These are phyloP conservation scores for Erodium moschatum DNA, from an alignment of 441 rosid species.

Conservation along the genomic window DNA sequence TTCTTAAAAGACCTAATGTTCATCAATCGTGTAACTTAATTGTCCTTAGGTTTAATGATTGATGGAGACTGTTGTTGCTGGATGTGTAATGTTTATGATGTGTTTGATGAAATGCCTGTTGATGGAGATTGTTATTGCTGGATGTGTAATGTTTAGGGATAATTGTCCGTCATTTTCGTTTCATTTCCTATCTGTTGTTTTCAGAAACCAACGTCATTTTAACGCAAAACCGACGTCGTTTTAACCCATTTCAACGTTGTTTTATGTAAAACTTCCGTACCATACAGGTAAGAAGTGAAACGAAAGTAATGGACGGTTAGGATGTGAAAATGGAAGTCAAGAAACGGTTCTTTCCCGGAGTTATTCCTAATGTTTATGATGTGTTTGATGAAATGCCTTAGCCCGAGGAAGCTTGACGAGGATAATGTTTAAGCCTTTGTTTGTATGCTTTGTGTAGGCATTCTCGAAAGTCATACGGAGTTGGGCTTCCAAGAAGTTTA, in stretches of 20 bases:
- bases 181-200: too few species aligned
- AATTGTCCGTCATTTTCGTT: too few species aligned
- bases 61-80: not conserved
- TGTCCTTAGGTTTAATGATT: not conserved
- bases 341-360: too few species aligned
- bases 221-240: too few species aligned
- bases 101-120: not conserved
- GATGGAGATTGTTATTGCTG: too few species aligned
- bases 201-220: too few species aligned
- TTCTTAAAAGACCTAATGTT: not conserved
- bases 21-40: not conserved
- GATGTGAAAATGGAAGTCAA: too few species aligned
- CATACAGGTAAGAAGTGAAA: too few species aligned
- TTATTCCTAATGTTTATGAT: conserved; percentile 1
- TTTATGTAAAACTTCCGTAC: too few species aligned
- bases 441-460: conserved; percentile 34
- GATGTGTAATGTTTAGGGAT: too few species aligned
- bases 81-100: not conserved
- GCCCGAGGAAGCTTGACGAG: not conserved
- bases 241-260: too few species aligned
- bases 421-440: not conserved
- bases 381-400: not conserved
- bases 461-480: conserved; percentile 56
- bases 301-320: too few species aligned
- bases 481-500: conserved; percentile 79